Conservation (phyloP, 345 rosid species). For the Dimocarpus longan region DNA sequence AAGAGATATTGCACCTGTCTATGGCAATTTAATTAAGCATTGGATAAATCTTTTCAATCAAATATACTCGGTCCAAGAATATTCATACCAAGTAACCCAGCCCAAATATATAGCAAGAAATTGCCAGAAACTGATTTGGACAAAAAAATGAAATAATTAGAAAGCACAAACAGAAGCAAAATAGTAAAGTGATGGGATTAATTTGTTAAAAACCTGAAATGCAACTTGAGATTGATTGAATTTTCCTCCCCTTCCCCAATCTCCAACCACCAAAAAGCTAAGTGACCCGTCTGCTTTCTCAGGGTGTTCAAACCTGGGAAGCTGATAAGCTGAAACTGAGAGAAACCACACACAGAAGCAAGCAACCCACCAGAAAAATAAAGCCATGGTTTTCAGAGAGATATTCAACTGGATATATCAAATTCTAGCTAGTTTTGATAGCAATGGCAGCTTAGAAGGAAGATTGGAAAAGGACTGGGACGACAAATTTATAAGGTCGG, state of each 20-base stretch:
- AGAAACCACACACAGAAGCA: slow-evolving; percentile 8
- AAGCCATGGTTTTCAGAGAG: background rate
- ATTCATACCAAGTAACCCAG: too few relatives aligned
- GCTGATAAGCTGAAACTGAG: slow-evolving; percentile 2
- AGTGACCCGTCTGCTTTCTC: slow-evolving; percentile 22
- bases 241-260: slow-evolving; percentile 31
- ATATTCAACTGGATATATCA: too few relatives aligned
- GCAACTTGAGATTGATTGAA: slow-evolving; percentile 27
- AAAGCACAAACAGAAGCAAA: background rate
- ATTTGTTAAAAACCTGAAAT: background rate
- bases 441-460: background rate
- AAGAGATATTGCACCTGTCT: too few relatives aligned
- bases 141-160: background rate
- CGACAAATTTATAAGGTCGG: background rate
- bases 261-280: slow-evolving; percentile 31
- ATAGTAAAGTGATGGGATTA: background rate
- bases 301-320: slow-evolving; percentile 20
- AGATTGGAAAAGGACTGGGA: background rate
- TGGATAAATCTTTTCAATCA: too few relatives aligned
- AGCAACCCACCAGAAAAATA: background rate
- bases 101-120: too few relatives aligned
- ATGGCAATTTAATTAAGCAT: too few relatives aligned
- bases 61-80: too few relatives aligned
- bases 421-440: too few relatives aligned
- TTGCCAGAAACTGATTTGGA: too few relatives aligned